Conservation (phyloP, 768 basidiomycete species). For the Russula emetica region DNA sequence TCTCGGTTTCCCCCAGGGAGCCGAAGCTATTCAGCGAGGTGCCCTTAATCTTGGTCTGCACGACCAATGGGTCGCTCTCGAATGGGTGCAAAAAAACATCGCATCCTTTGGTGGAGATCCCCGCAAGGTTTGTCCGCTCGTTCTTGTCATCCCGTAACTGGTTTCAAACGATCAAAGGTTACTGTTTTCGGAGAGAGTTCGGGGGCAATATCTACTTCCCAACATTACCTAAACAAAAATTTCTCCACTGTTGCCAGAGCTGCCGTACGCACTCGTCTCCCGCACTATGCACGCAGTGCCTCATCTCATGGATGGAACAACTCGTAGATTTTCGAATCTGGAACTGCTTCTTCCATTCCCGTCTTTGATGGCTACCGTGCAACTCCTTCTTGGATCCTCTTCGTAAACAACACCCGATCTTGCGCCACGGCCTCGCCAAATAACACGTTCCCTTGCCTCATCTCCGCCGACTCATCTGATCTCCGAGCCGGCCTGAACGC, state of each 20-base stretch:
- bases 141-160: not conserved
- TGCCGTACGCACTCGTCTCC: constrained; percentile 24
- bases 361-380: constrained; percentile 35
- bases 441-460: constrained; percentile 38
- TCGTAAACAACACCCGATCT: constrained; percentile 37
- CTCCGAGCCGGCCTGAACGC: constrained; percentile 26
- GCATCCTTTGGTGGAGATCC: constrained; percentile 34
- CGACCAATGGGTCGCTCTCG: constrained; percentile 38
- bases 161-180: constrained; percentile 29
- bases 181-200: constrained; percentile 41
- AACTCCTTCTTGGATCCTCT: constrained; percentile 38
- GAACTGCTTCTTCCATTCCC: constrained; percentile 34
- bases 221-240: constrained; percentile 34
- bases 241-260: constrained; percentile 30
- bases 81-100: constrained; percentile 35
- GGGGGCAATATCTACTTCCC: constrained; percentile 37
- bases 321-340: constrained; percentile 44
- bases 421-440: constrained; percentile 33
- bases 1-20: constrained; percentile 46
- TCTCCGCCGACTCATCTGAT: constrained; percentile 25
- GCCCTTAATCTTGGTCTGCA: constrained; percentile 45
- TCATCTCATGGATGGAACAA: not conserved
- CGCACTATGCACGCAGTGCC: not conserved
- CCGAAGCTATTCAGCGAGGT: constrained; percentile 39
- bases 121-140: constrained; percentile 17